Percentiles rank a stretch among this genome's conserved stretches.
These are phyloP conservation scores for Leishmania major DNA, from an alignment of 208 protist species.

Conservation along the genomic window DNA sequence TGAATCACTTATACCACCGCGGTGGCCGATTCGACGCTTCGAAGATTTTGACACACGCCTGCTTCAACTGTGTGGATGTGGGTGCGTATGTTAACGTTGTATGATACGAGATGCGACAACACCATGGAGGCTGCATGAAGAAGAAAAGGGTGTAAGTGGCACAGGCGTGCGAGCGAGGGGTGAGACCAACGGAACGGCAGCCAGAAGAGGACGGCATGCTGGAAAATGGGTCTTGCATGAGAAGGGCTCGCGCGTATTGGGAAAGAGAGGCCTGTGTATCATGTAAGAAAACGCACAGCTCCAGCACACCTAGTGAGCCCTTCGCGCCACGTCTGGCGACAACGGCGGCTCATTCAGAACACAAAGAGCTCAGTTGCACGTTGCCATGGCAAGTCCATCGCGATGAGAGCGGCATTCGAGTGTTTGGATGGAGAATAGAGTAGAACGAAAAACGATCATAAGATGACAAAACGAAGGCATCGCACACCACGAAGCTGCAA, in stretches of 20 bases:
- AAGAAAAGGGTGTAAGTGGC: neutral
- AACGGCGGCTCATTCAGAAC: neutral
- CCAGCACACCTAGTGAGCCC: neutral
- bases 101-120: neutral
- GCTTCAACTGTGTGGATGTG: neutral
- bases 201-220: neutral
- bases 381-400: neutral
- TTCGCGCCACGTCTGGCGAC: neutral
- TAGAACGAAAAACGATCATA: neutral
- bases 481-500: conserved; percentile 1
- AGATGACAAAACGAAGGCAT: neutral
- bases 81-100: neutral
- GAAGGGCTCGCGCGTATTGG: neutral
- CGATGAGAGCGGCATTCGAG: neutral
- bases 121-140: neutral
- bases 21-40: neutral
- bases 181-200: neutral
- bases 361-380: neutral
- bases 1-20: neutral
- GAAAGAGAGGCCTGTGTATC: neutral
- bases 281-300: neutral
- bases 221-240: neutral
- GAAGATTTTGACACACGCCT: neutral
- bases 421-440: neutral
- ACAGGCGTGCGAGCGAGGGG: neutral